These are phyloP conservation scores for Breynia disticha DNA, from an alignment of 441 rosid genomes.

Conservation along the genomic window DNA sequence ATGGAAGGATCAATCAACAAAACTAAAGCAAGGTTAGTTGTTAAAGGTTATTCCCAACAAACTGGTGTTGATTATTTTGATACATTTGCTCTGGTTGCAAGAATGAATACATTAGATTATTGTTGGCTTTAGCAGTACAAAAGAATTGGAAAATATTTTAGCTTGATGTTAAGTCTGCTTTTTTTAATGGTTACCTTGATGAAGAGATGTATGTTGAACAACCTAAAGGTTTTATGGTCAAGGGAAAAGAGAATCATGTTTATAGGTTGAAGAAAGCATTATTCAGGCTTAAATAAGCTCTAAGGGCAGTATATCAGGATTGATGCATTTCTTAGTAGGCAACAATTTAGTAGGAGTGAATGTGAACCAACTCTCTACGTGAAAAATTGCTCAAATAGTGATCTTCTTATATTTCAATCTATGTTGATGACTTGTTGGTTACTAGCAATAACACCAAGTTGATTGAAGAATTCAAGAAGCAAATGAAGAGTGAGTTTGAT, in stretches of 20 bases:
- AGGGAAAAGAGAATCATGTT: background rate
- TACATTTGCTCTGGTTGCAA: background rate
- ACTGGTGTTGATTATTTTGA: background rate
- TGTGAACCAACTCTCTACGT: too few relatives aligned
- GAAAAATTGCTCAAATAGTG: too few relatives aligned
- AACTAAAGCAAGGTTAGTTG: constrained; percentile 4
- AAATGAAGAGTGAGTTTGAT: too few relatives aligned
- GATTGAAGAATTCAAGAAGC: too few relatives aligned
- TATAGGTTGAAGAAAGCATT: too few relatives aligned
- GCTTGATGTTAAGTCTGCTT: background rate
- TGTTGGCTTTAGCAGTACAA: background rate
- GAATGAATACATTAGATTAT: background rate
- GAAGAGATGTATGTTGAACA: background rate
- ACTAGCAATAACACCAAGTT: too few relatives aligned
- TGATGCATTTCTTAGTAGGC: too few relatives aligned
- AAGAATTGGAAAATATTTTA: background rate
- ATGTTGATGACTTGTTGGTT: too few relatives aligned
- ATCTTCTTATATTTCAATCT: too few relatives aligned
- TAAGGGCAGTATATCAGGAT: too few relatives aligned
- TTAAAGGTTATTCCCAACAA: constrained; percentile 2
- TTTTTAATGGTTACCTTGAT: background rate
- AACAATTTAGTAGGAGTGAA: too few relatives aligned
- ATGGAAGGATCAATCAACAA: background rate
- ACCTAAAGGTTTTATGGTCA: background rate
- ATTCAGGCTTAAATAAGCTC: too few relatives aligned